Percentiles rank a stretch among this genome's conserved stretches.
Evolutionary conservation across 2,329 filamentous ascomycete species (phyloP).

Genomic region (Claviceps sp.): DNA sequence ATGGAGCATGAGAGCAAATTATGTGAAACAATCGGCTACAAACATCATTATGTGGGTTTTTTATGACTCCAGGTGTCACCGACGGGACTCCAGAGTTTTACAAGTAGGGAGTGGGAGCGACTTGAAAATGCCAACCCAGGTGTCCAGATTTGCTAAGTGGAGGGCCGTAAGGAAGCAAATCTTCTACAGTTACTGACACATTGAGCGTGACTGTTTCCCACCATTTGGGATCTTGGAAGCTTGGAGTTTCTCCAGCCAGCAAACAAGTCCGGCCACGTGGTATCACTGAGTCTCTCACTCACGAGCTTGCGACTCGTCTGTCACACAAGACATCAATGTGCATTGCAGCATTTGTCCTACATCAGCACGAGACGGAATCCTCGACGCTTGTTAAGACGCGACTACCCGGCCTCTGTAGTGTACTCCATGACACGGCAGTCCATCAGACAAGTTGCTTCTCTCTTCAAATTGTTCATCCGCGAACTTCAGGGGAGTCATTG

Average conservation of each 20-base stretch:
- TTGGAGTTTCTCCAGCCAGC: background rate
- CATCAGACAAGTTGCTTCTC: background rate
- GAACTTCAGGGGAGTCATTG: background rate
- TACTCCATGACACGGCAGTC: background rate
- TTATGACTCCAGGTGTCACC: slow-evolving; percentile 1
- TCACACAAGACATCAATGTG: slow-evolving; percentile 2
- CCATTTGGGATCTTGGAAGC: background rate
- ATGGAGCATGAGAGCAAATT: background rate
- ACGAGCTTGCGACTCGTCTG: slow-evolving; percentile 1
- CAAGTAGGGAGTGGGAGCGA: background rate
- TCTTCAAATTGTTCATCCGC: background rate
- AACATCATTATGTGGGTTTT: background rate
- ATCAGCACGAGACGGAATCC: background rate
- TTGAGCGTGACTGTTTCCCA: background rate
- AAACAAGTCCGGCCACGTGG: slow-evolving; percentile 2
- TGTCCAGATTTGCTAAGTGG: background rate
- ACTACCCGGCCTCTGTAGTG: slow-evolving; percentile 2
- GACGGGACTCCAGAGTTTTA: background rate
- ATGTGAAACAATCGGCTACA: slow-evolving; percentile 1
- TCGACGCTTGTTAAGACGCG: slow-evolving; percentile 5
- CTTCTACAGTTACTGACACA: background rate
- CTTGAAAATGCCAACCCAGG: background rate
- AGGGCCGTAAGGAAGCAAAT: background rate
- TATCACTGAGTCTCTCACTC: background rate
- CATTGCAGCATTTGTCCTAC: background rate